Base-by-base conservation (phyloP, 805 yeast genomes). In the Lachancea sp. region DNA sequence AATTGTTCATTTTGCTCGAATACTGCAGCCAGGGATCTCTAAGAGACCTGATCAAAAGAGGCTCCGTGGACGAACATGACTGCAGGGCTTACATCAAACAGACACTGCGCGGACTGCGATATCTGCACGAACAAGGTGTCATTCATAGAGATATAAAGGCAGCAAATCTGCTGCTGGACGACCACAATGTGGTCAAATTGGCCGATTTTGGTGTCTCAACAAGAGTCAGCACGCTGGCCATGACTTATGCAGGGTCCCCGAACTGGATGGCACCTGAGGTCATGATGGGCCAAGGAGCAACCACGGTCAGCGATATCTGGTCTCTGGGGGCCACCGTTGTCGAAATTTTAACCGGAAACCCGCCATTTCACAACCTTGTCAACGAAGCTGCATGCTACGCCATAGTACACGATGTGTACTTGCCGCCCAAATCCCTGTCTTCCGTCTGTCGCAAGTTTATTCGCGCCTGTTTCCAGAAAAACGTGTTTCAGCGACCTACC, bases 191-290 rank as follows among this genome's bases (percentile, higher is more conserved):
- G 9, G 91, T 88, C 12, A 93, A 91, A 56, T 73, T 91, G 40
- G 97, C 96, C 2, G 99, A 91, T 63, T 91, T 91, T 65, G 98
- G 98, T 1, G 96, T 91, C 10, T 95, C 98, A 1, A 86, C 97
- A 0, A 85, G 81, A 54, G 71, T 78, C 7, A 81, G 74, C 51
- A 79, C 80, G 53, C 56, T 79, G 48, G 72, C 84, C 36, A 75
- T 82, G 56, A 78, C 82, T 0, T 71, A 77, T 57, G 81, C 77
- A 7, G 99, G 99, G 1, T 88, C 98, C 0, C 95, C 97, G 0
- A 85, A 91, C 60, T 93, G 98, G 98, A 90, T 93, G 96, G 97
- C 99, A 0, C 99, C 99, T 0, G 99, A 93, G 59, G 81, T 95
- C 2, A 85, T 93, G 3, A 71, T 82, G 35, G 81, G 88, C 54